Conservation (phyloP, 108 stramenopile species). For the Nitzschia putrida region DNA sequence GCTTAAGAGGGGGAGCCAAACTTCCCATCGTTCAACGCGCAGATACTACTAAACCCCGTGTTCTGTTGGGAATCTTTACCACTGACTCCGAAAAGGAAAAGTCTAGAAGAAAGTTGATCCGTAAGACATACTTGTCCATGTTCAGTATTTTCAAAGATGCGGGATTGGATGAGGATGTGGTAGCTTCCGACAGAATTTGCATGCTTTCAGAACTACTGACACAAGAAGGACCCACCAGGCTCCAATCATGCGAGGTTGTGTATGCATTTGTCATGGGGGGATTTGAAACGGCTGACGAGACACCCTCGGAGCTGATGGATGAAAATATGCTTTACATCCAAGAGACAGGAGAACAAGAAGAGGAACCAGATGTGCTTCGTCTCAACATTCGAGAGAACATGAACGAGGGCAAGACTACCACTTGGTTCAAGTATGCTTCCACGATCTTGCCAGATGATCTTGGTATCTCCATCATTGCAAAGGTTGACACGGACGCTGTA, state of each 20-base stretch:
- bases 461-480: conserved; percentile 21
- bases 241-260: conserved; percentile 28
- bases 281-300: neutral
- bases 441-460: conserved; percentile 8
- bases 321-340: conserved; percentile 1
- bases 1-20: too few relatives aligned
- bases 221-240: neutral
- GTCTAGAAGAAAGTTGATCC: conserved; percentile 14
- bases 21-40: too few relatives aligned
- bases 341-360: neutral
- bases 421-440: conserved; percentile 30
- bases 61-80: conserved; percentile 16
- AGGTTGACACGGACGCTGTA: conserved; percentile 28
- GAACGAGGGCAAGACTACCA: conserved; percentile 33
- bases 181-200: conserved; percentile 2
- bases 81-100: conserved; percentile 1
- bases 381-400: conserved; percentile 40
- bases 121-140: conserved; percentile 16
- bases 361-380: conserved; percentile 14
- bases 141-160: neutral
- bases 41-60: neutral
- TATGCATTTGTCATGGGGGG: conserved; percentile 46
- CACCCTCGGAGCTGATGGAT: conserved; percentile 17
- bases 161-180: neutral
- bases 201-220: conserved; percentile 6